Evolutionary conservation across 305 asterid genomes (phyloP), one percentile per base, ranked within the genome.

Genomic region (Solanum chacoense): DNA sequence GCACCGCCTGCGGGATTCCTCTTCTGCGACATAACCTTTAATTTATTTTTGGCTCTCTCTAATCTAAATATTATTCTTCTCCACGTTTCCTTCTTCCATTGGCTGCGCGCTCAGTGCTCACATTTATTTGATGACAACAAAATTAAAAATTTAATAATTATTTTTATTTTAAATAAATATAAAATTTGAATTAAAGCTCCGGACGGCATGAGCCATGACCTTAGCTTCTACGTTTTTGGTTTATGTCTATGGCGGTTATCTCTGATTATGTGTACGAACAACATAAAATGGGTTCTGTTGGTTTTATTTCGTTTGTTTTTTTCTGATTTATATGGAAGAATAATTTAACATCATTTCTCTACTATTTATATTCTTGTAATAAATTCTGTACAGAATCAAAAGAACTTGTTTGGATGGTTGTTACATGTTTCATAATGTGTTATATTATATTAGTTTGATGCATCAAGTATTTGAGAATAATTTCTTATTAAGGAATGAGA

Each of bases 1-100:
- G 59, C 78, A 85, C 55, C 78, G 78, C 65, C 36, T 85, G 80
- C 11, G n/a, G 6, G 80, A 36, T 85, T 72, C 80, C 45, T 42
- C 20, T 18, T 38, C 32, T 36, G 32, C 76, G 34, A 55, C 22
- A 18, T 5, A 24, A 2, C 63, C 55, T 42, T 42, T 12, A 40
- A 40, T 26, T 13, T 65, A n/a, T 65, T 24, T 71, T 22, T 11
- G n/a, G 36, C n/a, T 50, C 80, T 13, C 77, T 12, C 45, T 5
- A 20, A 12, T 40, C 91, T 78, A 86, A 32, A 32, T 32, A 42
- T 86, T 86, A 79, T 89, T 89, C 87, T 24, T 75, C 24, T 13
- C n/a, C 63, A 13, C 85, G 11, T 79, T 79, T 79, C 37, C 31
- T 7, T 12, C 22, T 45, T 2, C 20, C 22, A 32, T 89, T 89